Conservation (phyloP, 164 flowering plant genomes). For the Stephania yunnanensis region DNA sequence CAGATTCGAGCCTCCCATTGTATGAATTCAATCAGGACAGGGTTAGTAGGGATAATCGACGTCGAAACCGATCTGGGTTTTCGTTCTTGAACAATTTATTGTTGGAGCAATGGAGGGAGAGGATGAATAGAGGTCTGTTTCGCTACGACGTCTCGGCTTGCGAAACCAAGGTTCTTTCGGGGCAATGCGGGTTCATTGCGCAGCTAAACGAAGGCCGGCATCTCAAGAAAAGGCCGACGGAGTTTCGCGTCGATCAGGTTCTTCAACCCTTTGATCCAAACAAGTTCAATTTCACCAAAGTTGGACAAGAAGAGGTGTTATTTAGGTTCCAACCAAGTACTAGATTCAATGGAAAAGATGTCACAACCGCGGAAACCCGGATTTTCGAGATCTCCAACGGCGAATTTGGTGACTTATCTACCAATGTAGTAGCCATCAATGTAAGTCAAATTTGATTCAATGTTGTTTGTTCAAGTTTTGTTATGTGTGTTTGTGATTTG, state of each 20-base stretch:
- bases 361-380: slow-evolving; percentile 9
- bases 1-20: slow-evolving; percentile 43
- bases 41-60: background rate
- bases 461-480: background rate
- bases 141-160: slow-evolving; percentile 79
- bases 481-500: background rate
- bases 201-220: slow-evolving; percentile 90
- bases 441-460: slow-evolving; percentile 27
- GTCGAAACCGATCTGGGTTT: no score
- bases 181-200: slow-evolving; percentile 62
- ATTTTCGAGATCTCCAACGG: slow-evolving; percentile 33
- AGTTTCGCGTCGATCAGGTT: slow-evolving; percentile 69
- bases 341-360: slow-evolving; percentile 5
- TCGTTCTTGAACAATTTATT: background rate
- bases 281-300: slow-evolving; percentile 86
- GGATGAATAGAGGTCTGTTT: slow-evolving; percentile 62
- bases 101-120: slow-evolving; percentile 63
- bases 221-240: slow-evolving; percentile 79
- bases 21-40: slow-evolving; percentile 28
- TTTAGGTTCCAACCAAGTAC: slow-evolving; percentile 54
- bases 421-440: slow-evolving; percentile 74
- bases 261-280: slow-evolving; percentile 76
- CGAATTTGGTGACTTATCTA: slow-evolving; percentile 24
- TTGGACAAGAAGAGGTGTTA: slow-evolving; percentile 85
- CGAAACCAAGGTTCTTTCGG: slow-evolving; percentile 66